Percentiles rank a stretch among this genome's conserved stretches.
Evolutionary conservation across 1,284 basidiomycete genomes (phyloP).

Genomic region (Bothia castanella): DNA sequence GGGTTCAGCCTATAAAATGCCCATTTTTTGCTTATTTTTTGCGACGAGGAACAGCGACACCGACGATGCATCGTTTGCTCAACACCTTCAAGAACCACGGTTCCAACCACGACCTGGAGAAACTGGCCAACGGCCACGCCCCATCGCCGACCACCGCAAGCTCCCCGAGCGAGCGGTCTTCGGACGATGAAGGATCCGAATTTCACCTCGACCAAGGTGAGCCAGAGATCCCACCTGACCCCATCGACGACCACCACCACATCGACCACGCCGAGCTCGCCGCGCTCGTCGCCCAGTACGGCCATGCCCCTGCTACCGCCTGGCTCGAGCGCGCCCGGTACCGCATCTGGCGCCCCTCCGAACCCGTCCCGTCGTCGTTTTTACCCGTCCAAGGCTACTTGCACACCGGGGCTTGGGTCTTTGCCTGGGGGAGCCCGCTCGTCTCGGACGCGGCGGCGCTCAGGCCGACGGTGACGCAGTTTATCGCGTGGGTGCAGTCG

Average conservation of each 20-base stretch:
- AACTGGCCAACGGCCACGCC: neutral
- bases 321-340: conserved; percentile 48
- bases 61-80: conserved; percentile 13
- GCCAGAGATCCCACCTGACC: conserved; percentile 8
- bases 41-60: no score
- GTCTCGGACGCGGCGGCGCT: conserved; percentile 39
- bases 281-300: conserved; percentile 39
- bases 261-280: conserved; percentile 28
- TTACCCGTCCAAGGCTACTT: conserved; percentile 41
- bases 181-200: neutral
- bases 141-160: neutral
- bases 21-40: no score
- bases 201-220: conserved; percentile 3
- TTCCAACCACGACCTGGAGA: neutral
- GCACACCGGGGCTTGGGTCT: conserved; percentile 32
- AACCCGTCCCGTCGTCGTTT: conserved; percentile 39
- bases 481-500: conserved; percentile 35
- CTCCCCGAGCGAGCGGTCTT: conserved; percentile 3
- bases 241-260: conserved; percentile 1
- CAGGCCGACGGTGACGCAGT: conserved; percentile 33
- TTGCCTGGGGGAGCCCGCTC: conserved; percentile 47
- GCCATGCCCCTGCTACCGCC: conserved; percentile 42
- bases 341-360: conserved; percentile 38
- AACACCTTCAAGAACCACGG: conserved; percentile 3
- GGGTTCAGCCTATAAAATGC: neutral